These are phyloP conservation scores for Gastrolobium villosum DNA, from an alignment of 306 rosid species.

Conservation along the genomic window DNA sequence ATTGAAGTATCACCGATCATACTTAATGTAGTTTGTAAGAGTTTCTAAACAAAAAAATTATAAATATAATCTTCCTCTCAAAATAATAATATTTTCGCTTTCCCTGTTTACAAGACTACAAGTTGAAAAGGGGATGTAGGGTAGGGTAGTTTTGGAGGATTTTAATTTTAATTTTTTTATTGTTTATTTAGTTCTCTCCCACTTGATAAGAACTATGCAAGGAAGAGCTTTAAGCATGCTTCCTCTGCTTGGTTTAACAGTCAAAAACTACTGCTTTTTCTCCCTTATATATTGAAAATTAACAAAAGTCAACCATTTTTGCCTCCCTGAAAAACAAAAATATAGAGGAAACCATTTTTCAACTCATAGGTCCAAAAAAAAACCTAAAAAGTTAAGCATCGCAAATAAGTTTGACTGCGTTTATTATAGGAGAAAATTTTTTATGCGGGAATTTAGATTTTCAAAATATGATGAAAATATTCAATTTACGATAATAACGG, in stretches of 20 bases:
- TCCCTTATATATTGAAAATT: constrained; percentile 8
- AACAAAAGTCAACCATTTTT: constrained; percentile 22
- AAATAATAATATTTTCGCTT: constrained; percentile 3
- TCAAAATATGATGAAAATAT: too few relatives aligned
- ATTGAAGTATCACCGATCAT: too few relatives aligned
- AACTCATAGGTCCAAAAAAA: neutral
- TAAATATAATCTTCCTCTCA: too few relatives aligned
- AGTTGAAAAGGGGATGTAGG: constrained; percentile 1
- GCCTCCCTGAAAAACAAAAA: neutral
- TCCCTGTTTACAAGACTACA: neutral
- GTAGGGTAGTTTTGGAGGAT: neutral
- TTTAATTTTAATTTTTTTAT: too few relatives aligned
- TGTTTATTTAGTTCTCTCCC: neutral
- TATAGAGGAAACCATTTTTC: neutral
- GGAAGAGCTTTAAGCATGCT: neutral
- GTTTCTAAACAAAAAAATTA: too few relatives aligned
- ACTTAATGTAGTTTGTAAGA: too few relatives aligned
- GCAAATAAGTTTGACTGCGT: too few relatives aligned
- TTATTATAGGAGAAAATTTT: too few relatives aligned
- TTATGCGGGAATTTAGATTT: too few relatives aligned
- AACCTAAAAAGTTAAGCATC: neutral
- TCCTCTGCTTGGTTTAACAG: constrained; percentile 16
- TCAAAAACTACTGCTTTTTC: constrained; percentile 10
- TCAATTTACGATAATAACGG: too few relatives aligned
- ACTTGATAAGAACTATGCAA: constrained; percentile 32